A percentile compares a stretch with the other conserved stretches of the same genome.
Evolutionary conservation across 2,329 filamentous ascomycete genomes (phyloP).

Genomic region (Emergomyces orientalis): DNA sequence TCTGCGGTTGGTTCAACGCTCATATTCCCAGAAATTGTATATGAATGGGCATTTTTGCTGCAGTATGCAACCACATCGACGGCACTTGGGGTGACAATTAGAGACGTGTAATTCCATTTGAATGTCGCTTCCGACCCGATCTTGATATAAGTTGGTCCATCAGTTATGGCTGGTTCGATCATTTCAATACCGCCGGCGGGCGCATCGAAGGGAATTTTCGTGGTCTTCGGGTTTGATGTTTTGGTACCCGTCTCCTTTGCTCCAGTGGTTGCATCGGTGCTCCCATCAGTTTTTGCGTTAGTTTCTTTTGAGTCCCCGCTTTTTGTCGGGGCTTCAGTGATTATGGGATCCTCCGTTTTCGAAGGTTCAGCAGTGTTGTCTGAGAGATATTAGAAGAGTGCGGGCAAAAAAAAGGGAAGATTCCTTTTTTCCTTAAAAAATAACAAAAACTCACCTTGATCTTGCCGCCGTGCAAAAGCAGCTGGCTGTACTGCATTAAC

Average conservation of each 20-base stretch:
- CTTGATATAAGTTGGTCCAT: slow-evolving; percentile 52
- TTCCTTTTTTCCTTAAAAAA: not conserved
- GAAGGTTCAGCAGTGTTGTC: slow-evolving; percentile 18
- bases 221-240: slow-evolving; percentile 20
- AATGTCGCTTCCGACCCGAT: slow-evolving; percentile 54
- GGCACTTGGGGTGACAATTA: slow-evolving; percentile 48
- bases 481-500: slow-evolving; percentile 13
- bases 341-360: slow-evolving; percentile 13
- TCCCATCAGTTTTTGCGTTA: slow-evolving; percentile 12
- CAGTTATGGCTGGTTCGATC: slow-evolving; percentile 47
- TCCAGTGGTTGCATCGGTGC: slow-evolving; percentile 13
- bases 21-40: slow-evolving; percentile 54
- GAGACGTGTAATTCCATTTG: slow-evolving; percentile 59
- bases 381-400: not conserved
- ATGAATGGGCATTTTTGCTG: slow-evolving; percentile 48
- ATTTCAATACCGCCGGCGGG: slow-evolving; percentile 53
- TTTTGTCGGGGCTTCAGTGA: slow-evolving; percentile 15
- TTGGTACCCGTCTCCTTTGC: slow-evolving; percentile 16
- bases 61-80: slow-evolving; percentile 56
- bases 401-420: not conserved
- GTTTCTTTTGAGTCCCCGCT: slow-evolving; percentile 16
- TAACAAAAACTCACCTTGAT: slow-evolving; percentile 18
- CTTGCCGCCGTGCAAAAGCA: slow-evolving; percentile 18
- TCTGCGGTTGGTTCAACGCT: slow-evolving; percentile 44
- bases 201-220: slow-evolving; percentile 41